Percentiles rank a stretch among this genome's conserved stretches.
Conservation (phyloP, 345 rosid genomes). For the Heritiera fomes region DNA sequence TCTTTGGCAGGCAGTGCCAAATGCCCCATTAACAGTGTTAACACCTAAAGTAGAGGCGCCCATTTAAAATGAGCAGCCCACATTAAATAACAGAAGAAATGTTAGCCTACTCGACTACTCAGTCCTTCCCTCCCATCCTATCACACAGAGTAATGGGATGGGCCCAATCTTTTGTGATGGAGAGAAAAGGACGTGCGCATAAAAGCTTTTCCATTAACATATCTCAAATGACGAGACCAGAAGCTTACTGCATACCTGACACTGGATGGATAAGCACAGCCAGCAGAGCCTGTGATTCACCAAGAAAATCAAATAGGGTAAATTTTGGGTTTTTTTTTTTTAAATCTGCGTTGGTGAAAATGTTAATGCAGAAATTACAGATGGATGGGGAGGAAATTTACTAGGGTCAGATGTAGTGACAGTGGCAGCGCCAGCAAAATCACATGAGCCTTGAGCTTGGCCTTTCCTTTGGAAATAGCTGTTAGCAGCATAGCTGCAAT, state of each 20-base stretch:
- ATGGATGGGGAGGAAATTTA: conserved; percentile 26
- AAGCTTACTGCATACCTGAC: conserved; percentile 36
- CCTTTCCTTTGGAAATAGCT: conserved; percentile 85
- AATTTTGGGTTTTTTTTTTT: not conserved
- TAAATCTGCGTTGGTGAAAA: not conserved
- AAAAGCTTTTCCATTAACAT: not conserved
- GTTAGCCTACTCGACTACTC: too few relatives aligned
- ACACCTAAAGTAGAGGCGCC: too few relatives aligned
- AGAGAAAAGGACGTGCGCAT: not conserved
- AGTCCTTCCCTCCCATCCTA: not conserved
- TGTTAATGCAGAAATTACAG: conserved; percentile 7
- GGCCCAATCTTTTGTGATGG: not conserved
- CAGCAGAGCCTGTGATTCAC: conserved; percentile 35
- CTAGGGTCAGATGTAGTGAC: conserved; percentile 58
- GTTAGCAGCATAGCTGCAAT: conserved; percentile 86
- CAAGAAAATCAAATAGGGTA: not conserved
- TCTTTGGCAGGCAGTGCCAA: not conserved
- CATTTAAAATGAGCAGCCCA: too few relatives aligned
- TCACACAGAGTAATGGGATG: not conserved
- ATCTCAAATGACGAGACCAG: not conserved
- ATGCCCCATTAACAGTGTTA: too few relatives aligned
- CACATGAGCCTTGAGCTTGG: conserved; percentile 72
- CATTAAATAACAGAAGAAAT: too few relatives aligned
- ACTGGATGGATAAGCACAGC: conserved; percentile 51
- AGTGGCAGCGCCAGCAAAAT: conserved; percentile 73